Evolutionary conservation across 1,284 basidiomycete species (phyloP), one percentile per base, ranked within the genome.

Genomic region (Trichosporon coremiiforme): DNA sequence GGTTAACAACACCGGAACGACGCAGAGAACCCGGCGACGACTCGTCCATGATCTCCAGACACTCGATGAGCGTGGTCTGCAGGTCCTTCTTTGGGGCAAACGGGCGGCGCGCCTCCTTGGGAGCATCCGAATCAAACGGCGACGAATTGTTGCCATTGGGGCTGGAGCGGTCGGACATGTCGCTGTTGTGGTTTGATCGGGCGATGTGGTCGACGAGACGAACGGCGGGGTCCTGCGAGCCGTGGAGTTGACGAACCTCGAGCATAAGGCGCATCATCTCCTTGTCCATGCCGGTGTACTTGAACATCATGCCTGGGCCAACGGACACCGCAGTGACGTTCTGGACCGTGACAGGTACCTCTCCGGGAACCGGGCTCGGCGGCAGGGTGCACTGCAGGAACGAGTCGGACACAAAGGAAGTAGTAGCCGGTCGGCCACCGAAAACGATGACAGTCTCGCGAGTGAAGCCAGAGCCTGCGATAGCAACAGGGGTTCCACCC

Each of bases 401-500:
- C 76, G 94, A 96, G 71, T 94, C 90, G 77, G 93, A 94, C 91
- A 95, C 98, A 47, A 92, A 88, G 74, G 93, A 91, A 0, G 95
- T 98, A 29, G 90, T 91, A 4, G 95, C 91, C 1, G 89, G 84
- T 6, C 89, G 86, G 73, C 92, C 93, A 35, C 96, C 96, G 82
- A 99, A 99, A 5, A 94, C 85, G 77, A 94, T 93, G 67, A 90
- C 83, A 64, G 86, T 81, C 45, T 85, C 85, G 10, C 83, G 85
- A 17, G 81, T 76, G 85, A 99, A 98, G 79, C 94, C 91, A 57
- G 91, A 88, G 7, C 97, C 97, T 1, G 98, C 88, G 5, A 99
- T 86, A 0, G 96, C 99, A 25, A 99, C 92, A 81, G 97, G 94
- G 74, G 94, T 94, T 0, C 97, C 97, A 36, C 96, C 96, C 66